Percentiles rank a stretch among this genome's conserved stretches.
These are phyloP conservation scores for Paracoccidioides lutzii DNA, from an alignment of 2,329 filamentous ascomycete genomes.

Conservation along the genomic window DNA sequence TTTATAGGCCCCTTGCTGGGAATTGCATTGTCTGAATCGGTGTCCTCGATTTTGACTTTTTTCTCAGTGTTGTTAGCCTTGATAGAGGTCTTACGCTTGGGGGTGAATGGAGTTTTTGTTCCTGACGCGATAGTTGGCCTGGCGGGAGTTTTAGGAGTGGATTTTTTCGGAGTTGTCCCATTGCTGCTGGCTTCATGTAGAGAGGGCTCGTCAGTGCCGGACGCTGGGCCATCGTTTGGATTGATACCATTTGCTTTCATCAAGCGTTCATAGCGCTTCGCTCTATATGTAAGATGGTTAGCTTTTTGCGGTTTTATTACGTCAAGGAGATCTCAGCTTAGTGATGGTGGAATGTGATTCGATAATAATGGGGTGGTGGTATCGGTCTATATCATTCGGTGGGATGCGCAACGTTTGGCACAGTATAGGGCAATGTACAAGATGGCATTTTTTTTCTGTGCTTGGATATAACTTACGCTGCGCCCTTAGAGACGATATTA, in stretches of 20 bases:
- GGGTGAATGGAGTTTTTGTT: conserved; percentile 11
- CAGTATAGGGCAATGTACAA: not conserved
- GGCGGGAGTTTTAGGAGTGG: conserved; percentile 12
- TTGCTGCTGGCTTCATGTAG: conserved; percentile 13
- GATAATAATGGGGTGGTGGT: not conserved
- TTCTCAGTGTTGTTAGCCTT: conserved; percentile 3
- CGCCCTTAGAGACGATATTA: conserved; percentile 50
- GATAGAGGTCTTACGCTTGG: conserved; percentile 9
- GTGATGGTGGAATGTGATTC: not conserved
- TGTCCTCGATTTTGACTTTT: conserved; percentile 9
- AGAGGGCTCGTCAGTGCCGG: not conserved
- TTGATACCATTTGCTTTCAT: conserved; percentile 45
- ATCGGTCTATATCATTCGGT: not conserved
- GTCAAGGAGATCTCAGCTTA: not conserved
- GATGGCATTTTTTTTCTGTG: not conserved
- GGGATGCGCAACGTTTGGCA: not conserved
- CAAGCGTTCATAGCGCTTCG: conserved; percentile 56
- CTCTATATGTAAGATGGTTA: conserved; percentile 30
- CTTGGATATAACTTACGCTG: conserved; percentile 46
- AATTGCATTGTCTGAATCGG: not conserved
- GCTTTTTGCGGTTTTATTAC: not conserved
- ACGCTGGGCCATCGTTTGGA: conserved; percentile 10
- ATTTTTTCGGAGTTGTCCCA: conserved; percentile 12
- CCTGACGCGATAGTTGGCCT: conserved; percentile 14
- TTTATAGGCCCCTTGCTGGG: not conserved